Evolutionary conservation across 768 basidiomycete genomes (phyloP).

Genomic region (Rhizopogon sp.): DNA sequence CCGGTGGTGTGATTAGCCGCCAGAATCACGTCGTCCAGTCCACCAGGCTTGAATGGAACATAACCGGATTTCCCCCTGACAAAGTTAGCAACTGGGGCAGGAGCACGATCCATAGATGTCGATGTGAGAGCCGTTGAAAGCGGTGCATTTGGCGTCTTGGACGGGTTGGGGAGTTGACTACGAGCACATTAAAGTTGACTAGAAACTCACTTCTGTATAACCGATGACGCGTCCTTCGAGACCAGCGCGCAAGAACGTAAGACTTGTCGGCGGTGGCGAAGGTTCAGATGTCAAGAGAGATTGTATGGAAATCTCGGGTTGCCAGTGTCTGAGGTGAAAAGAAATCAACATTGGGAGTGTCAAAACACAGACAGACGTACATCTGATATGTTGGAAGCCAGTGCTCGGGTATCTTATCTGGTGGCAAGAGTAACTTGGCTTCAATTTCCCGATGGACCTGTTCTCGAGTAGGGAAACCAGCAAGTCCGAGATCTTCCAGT

Average conservation of each 20-base stretch:
- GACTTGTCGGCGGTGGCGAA: slow-evolving; percentile 67
- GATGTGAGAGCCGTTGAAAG: slow-evolving; percentile 74
- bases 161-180: background rate
- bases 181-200: background rate
- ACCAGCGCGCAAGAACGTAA: slow-evolving; percentile 73
- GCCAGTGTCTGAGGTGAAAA: slow-evolving; percentile 58
- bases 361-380: slow-evolving; percentile 40
- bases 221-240: slow-evolving; percentile 78
- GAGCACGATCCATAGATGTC: slow-evolving; percentile 80
- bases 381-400: slow-evolving; percentile 82
- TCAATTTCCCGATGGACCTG: slow-evolving; percentile 69
- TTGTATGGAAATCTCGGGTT: slow-evolving; percentile 53
- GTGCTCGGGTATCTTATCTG: slow-evolving; percentile 56
- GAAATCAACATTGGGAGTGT: slow-evolving; percentile 8
- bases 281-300: slow-evolving; percentile 61
- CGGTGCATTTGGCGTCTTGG: slow-evolving; percentile 50
- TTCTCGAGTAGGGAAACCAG: slow-evolving; percentile 49
- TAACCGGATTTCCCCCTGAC: slow-evolving; percentile 92
- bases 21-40: slow-evolving; percentile 62
- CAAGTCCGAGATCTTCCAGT: slow-evolving; percentile 55
- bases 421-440: slow-evolving; percentile 67
- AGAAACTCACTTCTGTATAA: slow-evolving; percentile 65
- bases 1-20: slow-evolving; percentile 28
- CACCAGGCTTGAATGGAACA: slow-evolving; percentile 93
- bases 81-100: slow-evolving; percentile 73